A percentile compares a stretch with the other conserved stretches of the same genome.
These are phyloP conservation scores for Solanum raphanifolium DNA, from an alignment of 257 asterid species.

Conservation along the genomic window DNA sequence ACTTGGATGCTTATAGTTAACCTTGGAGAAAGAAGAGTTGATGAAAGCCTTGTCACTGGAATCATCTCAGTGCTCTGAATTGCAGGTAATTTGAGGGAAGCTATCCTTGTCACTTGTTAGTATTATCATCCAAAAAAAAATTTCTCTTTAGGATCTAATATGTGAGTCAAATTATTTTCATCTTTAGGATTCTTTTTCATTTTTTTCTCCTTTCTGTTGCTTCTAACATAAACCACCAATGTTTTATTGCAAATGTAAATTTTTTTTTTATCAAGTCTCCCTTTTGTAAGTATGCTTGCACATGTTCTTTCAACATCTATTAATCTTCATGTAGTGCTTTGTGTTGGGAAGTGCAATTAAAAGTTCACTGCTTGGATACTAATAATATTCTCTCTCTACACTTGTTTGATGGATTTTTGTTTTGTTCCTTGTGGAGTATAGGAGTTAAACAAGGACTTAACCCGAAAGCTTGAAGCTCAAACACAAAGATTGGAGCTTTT, in stretches of 20 bases:
- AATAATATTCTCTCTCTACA: not conserved
- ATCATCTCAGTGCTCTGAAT: slow-evolving; percentile 62
- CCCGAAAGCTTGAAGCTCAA: slow-evolving; percentile 83
- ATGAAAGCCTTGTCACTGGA: slow-evolving; percentile 65
- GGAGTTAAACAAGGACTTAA: slow-evolving; percentile 80
- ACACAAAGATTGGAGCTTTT: slow-evolving; percentile 91
- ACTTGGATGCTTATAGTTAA: slow-evolving; percentile 40
- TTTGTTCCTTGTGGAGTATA: slow-evolving; percentile 19
- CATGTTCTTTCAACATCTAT: not conserved
- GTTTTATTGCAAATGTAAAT: not conserved
- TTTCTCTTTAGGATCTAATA: not conserved
- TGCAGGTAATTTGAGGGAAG: slow-evolving; percentile 42
- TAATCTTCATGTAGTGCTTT: not conserved
- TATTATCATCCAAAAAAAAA: not conserved
- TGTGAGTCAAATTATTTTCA: not conserved
- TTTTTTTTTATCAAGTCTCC: not conserved
- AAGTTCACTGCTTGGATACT: not conserved
- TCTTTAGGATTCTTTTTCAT: not conserved
- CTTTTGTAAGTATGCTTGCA: not conserved
- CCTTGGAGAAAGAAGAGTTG: slow-evolving; percentile 83
- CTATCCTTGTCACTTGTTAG: not conserved
- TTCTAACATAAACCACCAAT: not conserved
- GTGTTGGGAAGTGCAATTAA: not conserved
- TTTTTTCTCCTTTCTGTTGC: not conserved
- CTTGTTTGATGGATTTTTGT: not conserved